Conservation (phyloP, 768 basidiomycete genomes). For the Nidularia pulvinata region DNA sequence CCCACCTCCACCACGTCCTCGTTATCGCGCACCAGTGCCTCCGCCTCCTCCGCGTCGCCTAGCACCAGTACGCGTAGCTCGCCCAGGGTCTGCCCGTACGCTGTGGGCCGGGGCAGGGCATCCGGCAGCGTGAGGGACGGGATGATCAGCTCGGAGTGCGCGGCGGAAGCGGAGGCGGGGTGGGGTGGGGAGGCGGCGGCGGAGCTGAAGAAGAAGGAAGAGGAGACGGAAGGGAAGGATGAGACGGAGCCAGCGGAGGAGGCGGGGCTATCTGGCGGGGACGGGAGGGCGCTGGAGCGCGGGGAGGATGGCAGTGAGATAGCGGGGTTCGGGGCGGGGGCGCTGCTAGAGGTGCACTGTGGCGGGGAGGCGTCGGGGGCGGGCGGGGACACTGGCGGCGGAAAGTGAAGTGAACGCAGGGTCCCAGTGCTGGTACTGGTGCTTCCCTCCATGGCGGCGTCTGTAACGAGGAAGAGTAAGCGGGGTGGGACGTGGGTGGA, state of each 20-base stretch:
- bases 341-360: too few relatives aligned
- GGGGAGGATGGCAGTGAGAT: conserved; percentile 49
- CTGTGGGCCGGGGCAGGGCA: conserved; percentile 61
- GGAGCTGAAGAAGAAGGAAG: conserved; percentile 69
- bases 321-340: too few relatives aligned
- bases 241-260: conserved; percentile 48
- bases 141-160: conserved; percentile 60
- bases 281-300: conserved; percentile 45
- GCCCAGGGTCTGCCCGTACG: conserved; percentile 69
- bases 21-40: conserved; percentile 58
- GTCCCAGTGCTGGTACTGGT: too few relatives aligned
- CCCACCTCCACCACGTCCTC: conserved; percentile 68
- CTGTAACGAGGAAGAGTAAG: too few relatives aligned
- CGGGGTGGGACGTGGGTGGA: too few relatives aligned
- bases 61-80: conserved; percentile 58
- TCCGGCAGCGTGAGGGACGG: conserved; percentile 66
- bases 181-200: conserved; percentile 53
- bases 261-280: conserved; percentile 52
- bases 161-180: conserved; percentile 9
- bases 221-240: conserved; percentile 60
- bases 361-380: too few relatives aligned
- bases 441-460: too few relatives aligned
- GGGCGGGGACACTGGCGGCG: too few relatives aligned
- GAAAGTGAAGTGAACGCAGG: too few relatives aligned
- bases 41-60: conserved; percentile 30